A percentile compares a stretch with the other conserved stretches of the same genome.
These are phyloP conservation scores for Trypanosoma rangeli DNA, from an alignment of 208 protist species.

Conservation along the genomic window DNA sequence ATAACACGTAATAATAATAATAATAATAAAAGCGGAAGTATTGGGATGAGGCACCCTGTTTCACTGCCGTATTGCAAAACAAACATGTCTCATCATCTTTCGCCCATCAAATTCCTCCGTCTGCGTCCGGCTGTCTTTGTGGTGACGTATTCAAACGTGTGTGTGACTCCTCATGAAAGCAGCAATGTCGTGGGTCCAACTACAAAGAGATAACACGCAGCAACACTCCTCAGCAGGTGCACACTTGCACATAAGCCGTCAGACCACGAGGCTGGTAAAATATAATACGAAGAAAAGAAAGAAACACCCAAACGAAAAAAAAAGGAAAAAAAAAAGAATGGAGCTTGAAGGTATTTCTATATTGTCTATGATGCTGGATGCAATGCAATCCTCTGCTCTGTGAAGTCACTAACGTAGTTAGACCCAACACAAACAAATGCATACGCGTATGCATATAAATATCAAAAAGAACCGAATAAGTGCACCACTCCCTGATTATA, in stretches of 20 bases:
- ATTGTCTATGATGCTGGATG: not conserved
- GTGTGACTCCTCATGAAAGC: not conserved
- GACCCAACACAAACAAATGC: too few species aligned
- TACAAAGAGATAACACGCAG: not conserved
- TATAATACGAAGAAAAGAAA: not conserved
- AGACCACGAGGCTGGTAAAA: not conserved
- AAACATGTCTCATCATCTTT: too few species aligned
- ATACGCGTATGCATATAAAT: not conserved
- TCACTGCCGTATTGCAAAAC: too few species aligned
- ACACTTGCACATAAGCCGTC: not conserved
- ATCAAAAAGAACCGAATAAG: not conserved
- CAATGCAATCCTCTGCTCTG: not conserved
- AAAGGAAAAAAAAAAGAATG: slow-evolving; percentile 10
- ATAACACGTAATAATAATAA: too few species aligned
- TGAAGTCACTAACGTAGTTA: not conserved
- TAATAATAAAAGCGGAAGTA: too few species aligned
- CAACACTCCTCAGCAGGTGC: not conserved
- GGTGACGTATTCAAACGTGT: too few species aligned
- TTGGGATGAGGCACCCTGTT: too few species aligned
- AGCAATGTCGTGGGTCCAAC: not conserved
- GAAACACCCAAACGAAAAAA: not conserved
- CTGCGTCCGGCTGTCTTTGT: too few species aligned
- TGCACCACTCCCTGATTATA: not conserved
- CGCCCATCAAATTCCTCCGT: too few species aligned
- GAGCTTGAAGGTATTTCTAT: slow-evolving; percentile 6